A percentile compares a stretch with the other conserved stretches of the same genome.
Conservation (phyloP, 805 yeast genomes). For the Ogataea polymorpha region DNA sequence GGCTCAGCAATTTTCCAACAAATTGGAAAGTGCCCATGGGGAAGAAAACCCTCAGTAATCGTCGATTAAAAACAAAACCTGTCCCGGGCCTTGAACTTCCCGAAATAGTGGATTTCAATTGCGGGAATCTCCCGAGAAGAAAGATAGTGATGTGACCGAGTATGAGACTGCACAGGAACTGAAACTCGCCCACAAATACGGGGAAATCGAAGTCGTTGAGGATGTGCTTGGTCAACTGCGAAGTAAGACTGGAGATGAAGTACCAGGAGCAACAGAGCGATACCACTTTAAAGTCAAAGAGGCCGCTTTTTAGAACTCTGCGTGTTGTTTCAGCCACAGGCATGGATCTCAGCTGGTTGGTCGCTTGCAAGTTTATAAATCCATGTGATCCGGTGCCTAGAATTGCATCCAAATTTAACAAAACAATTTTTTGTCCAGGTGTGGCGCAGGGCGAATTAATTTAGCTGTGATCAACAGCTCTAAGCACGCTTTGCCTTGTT, state of each 20-base stretch:
- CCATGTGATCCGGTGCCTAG: not conserved
- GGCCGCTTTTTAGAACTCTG: not conserved
- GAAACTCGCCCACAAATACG: conserved; percentile 61
- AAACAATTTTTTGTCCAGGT: not conserved
- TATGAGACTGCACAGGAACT: conserved; percentile 50
- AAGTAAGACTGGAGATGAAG: conserved; percentile 55
- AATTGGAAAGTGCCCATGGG: conserved; percentile 69
- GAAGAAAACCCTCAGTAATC: conserved; percentile 46
- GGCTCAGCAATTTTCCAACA: conserved; percentile 58
- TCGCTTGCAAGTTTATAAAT: not conserved
- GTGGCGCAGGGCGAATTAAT: conserved; percentile 6
- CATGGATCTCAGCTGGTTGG: not conserved
- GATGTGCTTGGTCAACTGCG: conserved; percentile 59
- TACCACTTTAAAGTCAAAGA: conserved; percentile 36
- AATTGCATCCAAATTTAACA: not conserved
- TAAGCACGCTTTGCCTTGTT: not conserved
- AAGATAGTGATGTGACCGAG: conserved; percentile 20
- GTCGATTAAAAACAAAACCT: conserved; percentile 28
- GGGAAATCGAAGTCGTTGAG: conserved; percentile 57
- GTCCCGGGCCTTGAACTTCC: conserved; percentile 50
- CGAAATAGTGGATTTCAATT: conserved; percentile 40
- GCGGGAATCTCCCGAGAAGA: conserved; percentile 10
- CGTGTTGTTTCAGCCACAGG: not conserved
- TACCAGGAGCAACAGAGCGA: conserved; percentile 58
- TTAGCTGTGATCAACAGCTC: not conserved